Conservation (phyloP, 768 basidiomycete genomes). For the Lepiota subincarnata region DNA sequence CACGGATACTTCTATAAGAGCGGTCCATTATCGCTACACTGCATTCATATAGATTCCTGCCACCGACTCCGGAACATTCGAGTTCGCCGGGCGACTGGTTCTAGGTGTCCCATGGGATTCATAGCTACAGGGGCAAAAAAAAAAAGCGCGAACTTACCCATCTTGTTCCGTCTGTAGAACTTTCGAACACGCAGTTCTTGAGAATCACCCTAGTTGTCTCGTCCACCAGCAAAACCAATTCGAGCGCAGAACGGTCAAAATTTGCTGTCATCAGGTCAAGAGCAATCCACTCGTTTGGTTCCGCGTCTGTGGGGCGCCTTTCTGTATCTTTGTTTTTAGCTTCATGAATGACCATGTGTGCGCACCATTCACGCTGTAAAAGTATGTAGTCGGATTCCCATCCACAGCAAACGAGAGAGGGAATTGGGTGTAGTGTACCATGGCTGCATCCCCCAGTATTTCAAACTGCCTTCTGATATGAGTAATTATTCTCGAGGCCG, state of each 20-base stretch:
- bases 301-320: slow-evolving; percentile 19
- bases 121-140: background rate
- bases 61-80: background rate
- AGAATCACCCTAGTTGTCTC: slow-evolving; percentile 18
- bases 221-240: slow-evolving; percentile 27
- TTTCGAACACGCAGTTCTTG: slow-evolving; percentile 15
- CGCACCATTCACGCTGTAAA: slow-evolving; percentile 46
- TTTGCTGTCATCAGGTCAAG: slow-evolving; percentile 20
- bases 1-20: slow-evolving; percentile 19
- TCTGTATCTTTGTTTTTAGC: background rate
- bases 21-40: background rate
- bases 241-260: slow-evolving; percentile 8
- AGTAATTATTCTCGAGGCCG: slow-evolving; percentile 37
- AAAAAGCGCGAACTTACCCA: slow-evolving; percentile 16
- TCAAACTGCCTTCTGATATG: slow-evolving; percentile 33
- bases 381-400: slow-evolving; percentile 42
- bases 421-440: slow-evolving; percentile 36
- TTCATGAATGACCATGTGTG: slow-evolving; percentile 3
- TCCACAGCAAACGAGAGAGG: slow-evolving; percentile 57
- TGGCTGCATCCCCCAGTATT: slow-evolving; percentile 29
- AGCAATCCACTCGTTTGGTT: slow-evolving; percentile 25
- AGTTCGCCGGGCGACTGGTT: background rate
- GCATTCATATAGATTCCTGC: background rate
- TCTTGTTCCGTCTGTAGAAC: slow-evolving; percentile 7
- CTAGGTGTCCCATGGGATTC: background rate